Percentiles rank a stretch among this genome's conserved stretches.
These are phyloP conservation scores for Aethionema arabicum DNA, from an alignment of 345 rosid genomes.

Conservation along the genomic window DNA sequence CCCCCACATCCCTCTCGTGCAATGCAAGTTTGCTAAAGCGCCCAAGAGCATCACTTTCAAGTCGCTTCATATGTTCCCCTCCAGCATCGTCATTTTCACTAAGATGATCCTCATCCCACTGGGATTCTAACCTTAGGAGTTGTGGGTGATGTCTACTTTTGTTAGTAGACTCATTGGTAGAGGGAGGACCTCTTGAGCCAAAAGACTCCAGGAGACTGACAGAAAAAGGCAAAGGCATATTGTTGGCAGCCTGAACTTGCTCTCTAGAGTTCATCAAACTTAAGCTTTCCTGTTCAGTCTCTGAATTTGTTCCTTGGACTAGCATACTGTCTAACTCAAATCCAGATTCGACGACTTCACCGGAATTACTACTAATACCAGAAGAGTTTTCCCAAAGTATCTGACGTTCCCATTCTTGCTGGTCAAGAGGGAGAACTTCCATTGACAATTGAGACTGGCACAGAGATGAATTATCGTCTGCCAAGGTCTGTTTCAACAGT, in stretches of 20 bases:
- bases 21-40: conserved; percentile 50
- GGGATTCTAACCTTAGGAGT: conserved; percentile 79
- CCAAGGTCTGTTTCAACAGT: conserved; percentile 57
- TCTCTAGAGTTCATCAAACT: conserved; percentile 31
- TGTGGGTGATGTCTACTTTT: conserved; percentile 73
- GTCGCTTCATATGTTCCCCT: conserved; percentile 40
- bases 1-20: conserved; percentile 59
- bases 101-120: conserved; percentile 31
- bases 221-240: conserved; percentile 35
- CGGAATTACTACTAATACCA: conserved; percentile 41
- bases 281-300: conserved; percentile 36
- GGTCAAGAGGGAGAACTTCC: conserved; percentile 70
- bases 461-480: conserved; percentile 39
- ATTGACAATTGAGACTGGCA: conserved; percentile 53
- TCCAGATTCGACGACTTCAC: conserved; percentile 45
- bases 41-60: conserved; percentile 45
- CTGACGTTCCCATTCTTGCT: conserved; percentile 86
- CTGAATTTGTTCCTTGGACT: conserved; percentile 40
- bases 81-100: conserved; percentile 38
- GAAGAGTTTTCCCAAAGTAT: conserved; percentile 84
- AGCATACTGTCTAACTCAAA: conserved; percentile 39
- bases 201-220: conserved; percentile 55
- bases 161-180: conserved; percentile 28
- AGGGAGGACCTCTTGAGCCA: conserved; percentile 41
- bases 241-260: conserved; percentile 41